Evolutionary conservation across 1,284 basidiomycete genomes (phyloP).

Genomic region (Rhodotorula sp.): DNA sequence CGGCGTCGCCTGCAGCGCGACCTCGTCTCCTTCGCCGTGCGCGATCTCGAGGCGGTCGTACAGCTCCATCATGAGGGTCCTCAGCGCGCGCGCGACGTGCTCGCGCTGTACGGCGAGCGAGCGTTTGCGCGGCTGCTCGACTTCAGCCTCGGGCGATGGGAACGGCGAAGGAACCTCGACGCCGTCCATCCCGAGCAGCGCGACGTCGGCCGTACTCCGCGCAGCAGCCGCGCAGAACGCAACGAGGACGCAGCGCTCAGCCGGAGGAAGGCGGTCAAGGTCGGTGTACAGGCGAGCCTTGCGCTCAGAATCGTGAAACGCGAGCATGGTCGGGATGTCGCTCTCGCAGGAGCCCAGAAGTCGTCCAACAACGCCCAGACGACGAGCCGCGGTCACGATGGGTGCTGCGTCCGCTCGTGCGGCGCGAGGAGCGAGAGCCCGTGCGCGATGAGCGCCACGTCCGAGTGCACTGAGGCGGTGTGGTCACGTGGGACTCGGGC

Average conservation of each 20-base stretch:
- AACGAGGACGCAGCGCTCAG: background rate
- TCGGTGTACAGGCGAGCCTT: slow-evolving; percentile 1
- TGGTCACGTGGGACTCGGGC: too few relatives aligned
- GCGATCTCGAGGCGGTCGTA: slow-evolving; percentile 13
- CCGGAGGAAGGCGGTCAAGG: background rate
- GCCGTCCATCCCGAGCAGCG: background rate
- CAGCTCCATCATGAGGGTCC: slow-evolving; percentile 6
- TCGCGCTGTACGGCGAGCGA: slow-evolving; percentile 9
- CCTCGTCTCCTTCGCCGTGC: slow-evolving; percentile 5
- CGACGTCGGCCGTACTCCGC: background rate
- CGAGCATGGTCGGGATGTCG: slow-evolving; percentile 3
- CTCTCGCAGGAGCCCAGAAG: slow-evolving; percentile 10
- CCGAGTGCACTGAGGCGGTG: background rate
- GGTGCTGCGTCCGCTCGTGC: background rate
- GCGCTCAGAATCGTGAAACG: background rate
- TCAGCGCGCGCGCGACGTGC: background rate
- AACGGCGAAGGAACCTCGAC: background rate
- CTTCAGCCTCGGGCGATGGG: background rate
- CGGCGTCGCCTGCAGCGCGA: slow-evolving; percentile 7
- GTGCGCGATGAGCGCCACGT: background rate
- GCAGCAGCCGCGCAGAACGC: background rate
- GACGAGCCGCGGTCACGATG: background rate
- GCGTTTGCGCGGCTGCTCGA: background rate
- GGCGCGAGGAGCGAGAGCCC: background rate
- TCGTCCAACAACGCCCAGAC: slow-evolving; percentile 4